Conservation (phyloP, 2,329 filamentous ascomycete genomes). For the Hypoxylon sp. region DNA sequence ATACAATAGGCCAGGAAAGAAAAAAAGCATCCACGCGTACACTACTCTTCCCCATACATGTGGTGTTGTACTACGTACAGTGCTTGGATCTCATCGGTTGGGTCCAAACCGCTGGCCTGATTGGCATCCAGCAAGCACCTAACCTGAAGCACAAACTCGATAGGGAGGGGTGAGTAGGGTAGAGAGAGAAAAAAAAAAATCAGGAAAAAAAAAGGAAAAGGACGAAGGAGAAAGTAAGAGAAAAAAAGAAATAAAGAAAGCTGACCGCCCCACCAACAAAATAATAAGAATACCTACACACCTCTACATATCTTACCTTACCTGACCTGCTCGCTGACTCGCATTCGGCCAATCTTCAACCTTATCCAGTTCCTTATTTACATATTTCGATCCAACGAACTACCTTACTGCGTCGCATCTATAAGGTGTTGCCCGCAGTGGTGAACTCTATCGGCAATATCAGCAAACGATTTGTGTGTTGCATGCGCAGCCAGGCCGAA, state of each 20-base stretch:
- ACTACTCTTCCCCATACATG: conserved; percentile 23
- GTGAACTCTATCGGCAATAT: conserved; percentile 31
- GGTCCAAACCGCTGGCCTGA: conserved; percentile 31
- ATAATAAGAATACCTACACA: conserved; percentile 28
- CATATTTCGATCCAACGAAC: conserved; percentile 27
- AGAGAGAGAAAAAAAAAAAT: conserved; percentile 2
- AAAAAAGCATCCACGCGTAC: conserved; percentile 30
- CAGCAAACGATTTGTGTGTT: conserved; percentile 22
- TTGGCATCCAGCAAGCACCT: conserved; percentile 31
- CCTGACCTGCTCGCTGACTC: conserved; percentile 29
- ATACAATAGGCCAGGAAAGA: conserved; percentile 24
- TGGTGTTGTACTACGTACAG: conserved; percentile 34
- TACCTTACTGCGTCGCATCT: conserved; percentile 26
- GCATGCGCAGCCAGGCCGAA: conserved; percentile 32
- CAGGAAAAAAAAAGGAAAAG: conserved; percentile 5
- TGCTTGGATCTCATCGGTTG: conserved; percentile 29
- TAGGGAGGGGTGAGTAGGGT: conserved; percentile 14
- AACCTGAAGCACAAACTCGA: conserved; percentile 34
- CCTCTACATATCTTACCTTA: too few relatives aligned
- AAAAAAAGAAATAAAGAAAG: conserved; percentile 25
- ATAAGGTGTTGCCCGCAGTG: conserved; percentile 18
- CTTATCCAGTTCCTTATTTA: conserved; percentile 17
- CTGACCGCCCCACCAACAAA: conserved; percentile 37
- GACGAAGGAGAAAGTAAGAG: conserved; percentile 5
- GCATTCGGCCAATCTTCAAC: conserved; percentile 25